These are phyloP conservation scores for Polyporus arcularius DNA, from an alignment of 768 basidiomycete species.

Conservation along the genomic window DNA sequence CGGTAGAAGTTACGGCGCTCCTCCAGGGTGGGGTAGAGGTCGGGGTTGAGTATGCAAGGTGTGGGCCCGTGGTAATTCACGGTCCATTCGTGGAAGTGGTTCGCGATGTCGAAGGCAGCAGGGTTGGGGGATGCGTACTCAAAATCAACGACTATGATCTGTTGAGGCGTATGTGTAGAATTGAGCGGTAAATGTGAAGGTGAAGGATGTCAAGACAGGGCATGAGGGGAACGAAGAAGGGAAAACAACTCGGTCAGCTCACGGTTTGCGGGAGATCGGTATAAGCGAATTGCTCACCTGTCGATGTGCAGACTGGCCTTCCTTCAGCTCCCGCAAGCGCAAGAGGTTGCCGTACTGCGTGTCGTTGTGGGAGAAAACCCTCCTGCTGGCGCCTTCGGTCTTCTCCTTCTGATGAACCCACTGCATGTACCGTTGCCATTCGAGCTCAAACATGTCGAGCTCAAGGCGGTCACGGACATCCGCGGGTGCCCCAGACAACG, in stretches of 20 bases:
- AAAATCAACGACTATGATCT: slow-evolving; percentile 97
- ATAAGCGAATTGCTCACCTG: slow-evolving; percentile 49
- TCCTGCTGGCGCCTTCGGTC: slow-evolving; percentile 55
- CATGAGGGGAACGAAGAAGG: neutral
- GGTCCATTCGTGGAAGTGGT: slow-evolving; percentile 98
- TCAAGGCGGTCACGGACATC: slow-evolving; percentile 56
- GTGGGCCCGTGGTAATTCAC: slow-evolving; percentile 78
- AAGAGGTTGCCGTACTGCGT: slow-evolving; percentile 94
- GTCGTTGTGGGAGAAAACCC: slow-evolving; percentile 92
- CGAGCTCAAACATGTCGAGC: slow-evolving; percentile 59
- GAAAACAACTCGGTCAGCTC: neutral
- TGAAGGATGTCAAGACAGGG: neutral
- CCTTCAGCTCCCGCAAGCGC: slow-evolving; percentile 57
- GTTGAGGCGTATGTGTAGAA: slow-evolving; percentile 9
- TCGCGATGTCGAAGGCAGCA: slow-evolving; percentile 93
- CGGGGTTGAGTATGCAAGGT: slow-evolving; percentile 64
- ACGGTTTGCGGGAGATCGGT: neutral
- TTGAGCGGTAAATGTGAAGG: neutral
- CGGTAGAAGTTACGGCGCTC: slow-evolving; percentile 84
- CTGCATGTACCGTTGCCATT: slow-evolving; percentile 67
- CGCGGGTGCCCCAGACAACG: slow-evolving; percentile 52
- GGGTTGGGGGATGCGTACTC: slow-evolving; percentile 95
- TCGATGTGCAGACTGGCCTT: slow-evolving; percentile 70
- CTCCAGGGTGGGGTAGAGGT: slow-evolving; percentile 68
- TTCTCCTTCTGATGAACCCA: slow-evolving; percentile 70